Conservation (phyloP, 75 land plant genomes). For the Selaginella moellendorffii region DNA sequence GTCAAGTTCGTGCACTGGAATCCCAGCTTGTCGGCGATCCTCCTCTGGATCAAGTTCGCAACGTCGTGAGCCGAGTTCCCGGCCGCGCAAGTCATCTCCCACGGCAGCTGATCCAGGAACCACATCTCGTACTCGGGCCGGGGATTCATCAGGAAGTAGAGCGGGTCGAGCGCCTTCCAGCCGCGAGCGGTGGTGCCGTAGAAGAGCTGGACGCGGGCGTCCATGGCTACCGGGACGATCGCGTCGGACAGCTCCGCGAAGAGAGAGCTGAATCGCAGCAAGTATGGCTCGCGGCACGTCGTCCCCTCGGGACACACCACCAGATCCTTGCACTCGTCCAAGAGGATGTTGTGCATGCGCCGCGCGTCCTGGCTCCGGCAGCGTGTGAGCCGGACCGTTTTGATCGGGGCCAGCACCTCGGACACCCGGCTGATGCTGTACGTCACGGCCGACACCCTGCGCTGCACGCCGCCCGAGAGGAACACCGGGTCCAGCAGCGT, state of each 20-base stretch:
- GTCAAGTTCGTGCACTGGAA: slow-evolving; percentile 3
- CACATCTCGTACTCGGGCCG: slow-evolving; percentile 65
- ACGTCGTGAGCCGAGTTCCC: slow-evolving; percentile 44
- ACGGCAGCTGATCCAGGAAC: slow-evolving; percentile 63
- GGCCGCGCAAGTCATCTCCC: slow-evolving; percentile 46
- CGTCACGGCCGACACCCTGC: slow-evolving; percentile 30
- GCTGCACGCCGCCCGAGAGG: slow-evolving; percentile 7
- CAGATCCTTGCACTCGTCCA: slow-evolving; percentile 28
- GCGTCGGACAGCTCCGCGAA: slow-evolving; percentile 33
- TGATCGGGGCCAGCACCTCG: slow-evolving; percentile 38
- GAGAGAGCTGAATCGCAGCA: slow-evolving; percentile 42
- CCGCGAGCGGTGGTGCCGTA: slow-evolving; percentile 87
- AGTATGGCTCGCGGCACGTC: slow-evolving; percentile 47
- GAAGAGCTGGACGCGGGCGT: slow-evolving; percentile 50
- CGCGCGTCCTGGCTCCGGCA: slow-evolving; percentile 20
- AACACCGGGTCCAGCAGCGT: slow-evolving; percentile 35
- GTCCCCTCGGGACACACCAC: slow-evolving; percentile 58
- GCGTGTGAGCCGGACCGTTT: slow-evolving; percentile 28
- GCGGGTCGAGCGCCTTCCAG: slow-evolving; percentile 73
- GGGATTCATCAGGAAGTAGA: slow-evolving; percentile 90
- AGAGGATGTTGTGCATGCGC: slow-evolving; percentile 19
- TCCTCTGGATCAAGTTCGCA: slow-evolving; percentile 1
- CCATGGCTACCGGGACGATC: slow-evolving; percentile 78
- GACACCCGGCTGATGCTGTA: slow-evolving; percentile 44
- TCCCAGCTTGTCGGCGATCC: neutral